These are phyloP conservation scores for Claviceps sp. DNA, from an alignment of 2,329 filamentous ascomycete species.

Conservation along the genomic window DNA sequence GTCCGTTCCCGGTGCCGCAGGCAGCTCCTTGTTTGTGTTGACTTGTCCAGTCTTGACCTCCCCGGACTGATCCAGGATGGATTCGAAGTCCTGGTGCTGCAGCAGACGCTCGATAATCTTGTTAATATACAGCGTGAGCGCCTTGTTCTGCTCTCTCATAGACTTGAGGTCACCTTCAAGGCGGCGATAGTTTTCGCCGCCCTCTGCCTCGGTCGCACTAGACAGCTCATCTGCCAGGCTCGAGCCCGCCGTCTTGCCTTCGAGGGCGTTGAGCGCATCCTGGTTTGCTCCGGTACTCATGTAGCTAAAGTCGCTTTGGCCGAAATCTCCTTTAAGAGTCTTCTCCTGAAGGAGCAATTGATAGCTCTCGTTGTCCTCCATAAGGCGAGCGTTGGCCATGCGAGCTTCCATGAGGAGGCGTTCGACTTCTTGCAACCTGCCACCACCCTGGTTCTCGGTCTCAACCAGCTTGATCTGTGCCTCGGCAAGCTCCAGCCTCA, in stretches of 20 bases:
- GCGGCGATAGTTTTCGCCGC: constrained; percentile 48
- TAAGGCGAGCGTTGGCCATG: constrained; percentile 87
- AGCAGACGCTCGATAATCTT: constrained; percentile 94
- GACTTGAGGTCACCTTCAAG: constrained; percentile 68
- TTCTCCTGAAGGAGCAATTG: constrained; percentile 88
- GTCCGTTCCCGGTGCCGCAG: constrained; percentile 42
- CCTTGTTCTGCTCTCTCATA: constrained; percentile 90
- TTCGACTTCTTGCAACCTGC: constrained; percentile 79
- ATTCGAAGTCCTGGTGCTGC: constrained; percentile 88
- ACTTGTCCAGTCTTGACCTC: constrained; percentile 26
- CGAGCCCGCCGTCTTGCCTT: constrained; percentile 38
- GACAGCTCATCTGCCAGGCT: constrained; percentile 83
- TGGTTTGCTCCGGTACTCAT: constrained; percentile 45
- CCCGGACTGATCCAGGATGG: constrained; percentile 72
- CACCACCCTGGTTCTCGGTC: constrained; percentile 83
- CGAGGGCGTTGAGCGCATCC: constrained; percentile 50
- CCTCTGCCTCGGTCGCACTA: constrained; percentile 47
- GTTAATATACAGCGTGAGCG: constrained; percentile 93
- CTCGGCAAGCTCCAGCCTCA: constrained; percentile 85
- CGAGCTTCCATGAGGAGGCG: constrained; percentile 79
- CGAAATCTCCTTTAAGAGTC: constrained; percentile 88
- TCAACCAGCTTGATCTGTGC: constrained; percentile 92
- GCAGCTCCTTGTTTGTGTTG: constrained; percentile 72
- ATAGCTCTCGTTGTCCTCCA: constrained; percentile 98
- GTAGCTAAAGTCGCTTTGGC: constrained; percentile 67